These are phyloP conservation scores for Trichoderma asperelloides DNA, from an alignment of 495 filamentous ascomycete species.

Conservation along the genomic window DNA sequence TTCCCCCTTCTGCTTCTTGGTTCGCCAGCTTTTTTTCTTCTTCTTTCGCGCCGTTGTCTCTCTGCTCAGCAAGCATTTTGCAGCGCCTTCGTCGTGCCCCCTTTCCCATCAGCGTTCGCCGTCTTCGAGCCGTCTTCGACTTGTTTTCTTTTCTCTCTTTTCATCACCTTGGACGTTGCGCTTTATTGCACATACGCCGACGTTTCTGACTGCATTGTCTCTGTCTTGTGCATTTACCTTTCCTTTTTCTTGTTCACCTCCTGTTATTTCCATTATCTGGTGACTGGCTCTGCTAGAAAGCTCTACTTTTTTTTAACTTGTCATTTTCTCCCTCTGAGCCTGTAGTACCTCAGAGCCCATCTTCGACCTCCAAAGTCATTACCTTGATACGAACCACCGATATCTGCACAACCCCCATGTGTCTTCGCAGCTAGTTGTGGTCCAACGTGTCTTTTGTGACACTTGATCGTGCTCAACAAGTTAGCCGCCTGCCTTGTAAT, in stretches of 20 bases:
- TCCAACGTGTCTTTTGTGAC: neutral
- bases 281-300: constrained; percentile 2
- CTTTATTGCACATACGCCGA: constrained; percentile 23
- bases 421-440: neutral
- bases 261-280: constrained; percentile 15
- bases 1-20: constrained; percentile 18
- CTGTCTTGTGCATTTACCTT: constrained; percentile 16
- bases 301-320: constrained; percentile 18
- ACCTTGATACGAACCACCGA: neutral
- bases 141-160: constrained; percentile 23
- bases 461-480: neutral
- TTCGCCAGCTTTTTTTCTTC: constrained; percentile 12
- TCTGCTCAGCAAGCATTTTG: neutral
- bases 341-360: constrained; percentile 15
- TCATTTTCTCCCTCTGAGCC: constrained; percentile 14
- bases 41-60: constrained; percentile 3
- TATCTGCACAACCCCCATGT: constrained; percentile 5
- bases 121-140: constrained; percentile 2
- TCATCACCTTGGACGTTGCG: constrained; percentile 24
- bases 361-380: constrained; percentile 9
- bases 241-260: constrained; percentile 25
- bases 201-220: neutral
- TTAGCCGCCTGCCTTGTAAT: neutral
- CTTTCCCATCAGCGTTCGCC: constrained; percentile 7
- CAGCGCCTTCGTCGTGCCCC: neutral